A percentile compares a stretch with the other conserved stretches of the same genome.
These are phyloP conservation scores for Rubus idaeus DNA, from an alignment of 306 rosid species.

Conservation along the genomic window DNA sequence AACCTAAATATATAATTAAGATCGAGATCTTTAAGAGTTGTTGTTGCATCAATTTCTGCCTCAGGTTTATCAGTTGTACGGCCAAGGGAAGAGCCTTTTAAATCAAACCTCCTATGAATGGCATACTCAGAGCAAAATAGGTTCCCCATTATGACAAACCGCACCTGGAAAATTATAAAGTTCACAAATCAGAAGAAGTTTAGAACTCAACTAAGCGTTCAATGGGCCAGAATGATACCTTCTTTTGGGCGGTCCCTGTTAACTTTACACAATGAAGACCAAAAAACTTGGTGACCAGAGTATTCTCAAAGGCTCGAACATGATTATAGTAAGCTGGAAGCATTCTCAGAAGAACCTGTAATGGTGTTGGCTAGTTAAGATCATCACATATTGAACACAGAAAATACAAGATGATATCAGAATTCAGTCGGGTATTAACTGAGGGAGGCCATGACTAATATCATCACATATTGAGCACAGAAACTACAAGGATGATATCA, in stretches of 20 bases:
- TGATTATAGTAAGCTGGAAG: conserved; percentile 94
- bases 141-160: conserved; percentile 96
- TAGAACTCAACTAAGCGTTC: not conserved
- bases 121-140: conserved; percentile 68
- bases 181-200: conserved; percentile 8
- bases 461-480: not conserved
- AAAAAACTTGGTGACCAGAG: conserved; percentile 81
- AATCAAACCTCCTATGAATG: conserved; percentile 83
- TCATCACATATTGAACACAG: conserved; percentile 23
- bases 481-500: too few species aligned
- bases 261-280: conserved; percentile 90
- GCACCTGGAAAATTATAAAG: conserved; percentile 55
- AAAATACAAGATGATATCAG: not conserved
- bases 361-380: conserved; percentile 27
- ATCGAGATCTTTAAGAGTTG: conserved; percentile 93
- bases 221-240: conserved; percentile 47
- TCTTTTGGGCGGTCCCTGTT: conserved; percentile 75
- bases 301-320: conserved; percentile 78
- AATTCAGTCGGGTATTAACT: not conserved
- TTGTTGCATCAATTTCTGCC: conserved; percentile 72
- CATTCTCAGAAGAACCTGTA: conserved; percentile 86
- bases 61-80: conserved; percentile 79
- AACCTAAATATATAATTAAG: conserved; percentile 79
- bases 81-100: conserved; percentile 93
- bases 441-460: not conserved